phyloP scores from a whole-genome alignment of 306 rosid species.

The Trichosanthes truncata region DNA sequence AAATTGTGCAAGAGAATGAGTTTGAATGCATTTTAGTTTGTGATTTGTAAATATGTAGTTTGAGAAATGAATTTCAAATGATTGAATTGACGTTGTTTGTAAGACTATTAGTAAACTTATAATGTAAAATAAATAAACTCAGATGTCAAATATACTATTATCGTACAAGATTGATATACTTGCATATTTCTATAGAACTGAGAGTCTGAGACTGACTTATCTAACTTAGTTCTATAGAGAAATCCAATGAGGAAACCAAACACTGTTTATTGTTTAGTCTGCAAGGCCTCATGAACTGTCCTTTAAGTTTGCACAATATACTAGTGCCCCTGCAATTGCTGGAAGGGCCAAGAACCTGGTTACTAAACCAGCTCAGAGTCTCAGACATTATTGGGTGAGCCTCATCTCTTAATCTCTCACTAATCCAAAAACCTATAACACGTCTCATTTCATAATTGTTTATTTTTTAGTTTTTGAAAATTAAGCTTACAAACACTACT shows the following conservation, averaged over 20 bases:
- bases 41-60: neutral
- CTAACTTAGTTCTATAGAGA: neutral
- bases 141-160: neutral
- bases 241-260: neutral
- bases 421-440: constrained; percentile 57
- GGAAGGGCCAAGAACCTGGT: constrained; percentile 64
- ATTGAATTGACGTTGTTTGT: neutral
- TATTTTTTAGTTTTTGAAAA: too few relatives aligned
- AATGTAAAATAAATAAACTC: neutral
- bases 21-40: neutral
- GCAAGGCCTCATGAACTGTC: constrained; percentile 77
- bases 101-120: neutral
- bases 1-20: neutral
- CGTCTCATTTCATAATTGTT: too few relatives aligned
- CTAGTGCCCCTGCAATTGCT: constrained; percentile 77
- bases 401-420: constrained; percentile 68
- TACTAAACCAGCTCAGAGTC: constrained; percentile 73
- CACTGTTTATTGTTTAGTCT: constrained; percentile 50
- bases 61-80: neutral
- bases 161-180: neutral
- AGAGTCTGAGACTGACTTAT: neutral
- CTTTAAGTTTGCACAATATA: constrained; percentile 71
- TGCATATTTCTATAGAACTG: neutral
- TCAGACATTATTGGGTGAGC: constrained; percentile 61
- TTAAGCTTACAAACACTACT: too few relatives aligned